Evolutionary conservation across 768 basidiomycete species (phyloP).

Genomic region (Dioszegia crocea): DNA sequence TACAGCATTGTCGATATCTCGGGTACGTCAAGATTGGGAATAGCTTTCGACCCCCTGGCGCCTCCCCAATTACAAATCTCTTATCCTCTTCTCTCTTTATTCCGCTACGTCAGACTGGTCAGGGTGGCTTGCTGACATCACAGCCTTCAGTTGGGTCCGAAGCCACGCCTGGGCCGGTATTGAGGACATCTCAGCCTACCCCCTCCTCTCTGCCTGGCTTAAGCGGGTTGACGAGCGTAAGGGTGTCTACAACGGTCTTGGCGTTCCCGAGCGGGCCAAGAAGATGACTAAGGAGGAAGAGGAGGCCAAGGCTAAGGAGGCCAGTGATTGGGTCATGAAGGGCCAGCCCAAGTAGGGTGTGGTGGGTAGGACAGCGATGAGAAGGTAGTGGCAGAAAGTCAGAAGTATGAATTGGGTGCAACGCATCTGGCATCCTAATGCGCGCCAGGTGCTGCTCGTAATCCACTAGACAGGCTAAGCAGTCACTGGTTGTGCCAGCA

Average conservation of each 20-base stretch:
- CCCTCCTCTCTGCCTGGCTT: slow-evolving; percentile 59
- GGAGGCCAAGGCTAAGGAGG: slow-evolving; percentile 38
- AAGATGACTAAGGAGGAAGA: slow-evolving; percentile 46
- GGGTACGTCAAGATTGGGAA: too few species aligned
- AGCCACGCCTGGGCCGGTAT: slow-evolving; percentile 52
- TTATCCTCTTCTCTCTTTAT: background rate
- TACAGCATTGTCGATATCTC: slow-evolving; percentile 59
- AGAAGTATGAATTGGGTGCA: background rate
- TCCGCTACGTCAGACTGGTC: background rate
- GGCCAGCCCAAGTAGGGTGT: slow-evolving; percentile 5
- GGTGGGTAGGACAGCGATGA: too few species aligned
- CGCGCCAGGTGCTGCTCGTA: too few species aligned
- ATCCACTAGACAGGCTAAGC: too few species aligned
- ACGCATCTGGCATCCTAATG: too few species aligned
- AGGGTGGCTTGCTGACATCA: background rate
- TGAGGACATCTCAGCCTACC: slow-evolving; percentile 62
- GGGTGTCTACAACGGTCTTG: slow-evolving; percentile 48
- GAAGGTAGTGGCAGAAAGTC: background rate
- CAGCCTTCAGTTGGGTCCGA: slow-evolving; percentile 59
- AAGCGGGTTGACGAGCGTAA: slow-evolving; percentile 51
- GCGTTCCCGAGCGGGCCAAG: slow-evolving; percentile 39
- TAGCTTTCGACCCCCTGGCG: too few species aligned
- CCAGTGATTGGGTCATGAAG: slow-evolving; percentile 35
- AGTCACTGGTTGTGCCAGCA: too few species aligned
- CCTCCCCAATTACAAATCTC: too few species aligned